Conservation (phyloP, 148 eudicot genomes). For the Camellia japonica region DNA sequence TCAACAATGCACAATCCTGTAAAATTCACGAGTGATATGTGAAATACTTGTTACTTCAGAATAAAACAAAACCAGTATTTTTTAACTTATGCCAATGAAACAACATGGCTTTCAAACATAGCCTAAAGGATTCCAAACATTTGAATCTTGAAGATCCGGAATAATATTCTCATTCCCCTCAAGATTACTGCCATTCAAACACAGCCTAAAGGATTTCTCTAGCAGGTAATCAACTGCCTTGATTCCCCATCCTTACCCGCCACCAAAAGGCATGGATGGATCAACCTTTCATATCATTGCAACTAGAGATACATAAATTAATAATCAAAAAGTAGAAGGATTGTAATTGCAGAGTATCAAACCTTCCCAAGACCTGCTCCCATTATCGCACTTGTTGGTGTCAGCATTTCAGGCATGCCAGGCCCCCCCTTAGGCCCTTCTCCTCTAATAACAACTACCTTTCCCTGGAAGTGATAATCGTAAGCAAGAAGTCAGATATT, state of each 20-base stretch:
- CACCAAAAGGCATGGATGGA: not conserved
- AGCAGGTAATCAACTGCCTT: conserved; percentile 4
- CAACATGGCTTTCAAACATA: not conserved
- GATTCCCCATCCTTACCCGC: not conserved
- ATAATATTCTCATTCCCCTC: too few relatives aligned
- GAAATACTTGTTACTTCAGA: not conserved
- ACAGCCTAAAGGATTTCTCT: not conserved
- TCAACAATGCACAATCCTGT: conserved; percentile 87
- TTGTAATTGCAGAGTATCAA: conserved; percentile 12
- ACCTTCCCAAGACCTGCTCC: conserved; percentile 99
- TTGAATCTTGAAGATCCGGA: too few relatives aligned
- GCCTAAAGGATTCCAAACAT: not conserved
- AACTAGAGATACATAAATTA: not conserved
- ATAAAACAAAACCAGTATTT: not conserved
- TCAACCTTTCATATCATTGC: not conserved
- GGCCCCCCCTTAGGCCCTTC: conserved; percentile 99
- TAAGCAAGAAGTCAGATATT: conserved; percentile 8
- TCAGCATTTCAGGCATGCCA: conserved; percentile 98
- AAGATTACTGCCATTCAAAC: too few relatives aligned
- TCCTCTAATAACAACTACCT: conserved; percentile 91
- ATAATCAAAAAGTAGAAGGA: conserved; percentile 1
- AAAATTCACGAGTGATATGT: not conserved
- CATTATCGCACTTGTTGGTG: conserved; percentile 99
- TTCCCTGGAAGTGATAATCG: conserved; percentile 52
- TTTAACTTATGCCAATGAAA: not conserved